phyloP scores from a whole-genome alignment of 768 basidiomycete species.

The Lentinula sp. region DNA sequence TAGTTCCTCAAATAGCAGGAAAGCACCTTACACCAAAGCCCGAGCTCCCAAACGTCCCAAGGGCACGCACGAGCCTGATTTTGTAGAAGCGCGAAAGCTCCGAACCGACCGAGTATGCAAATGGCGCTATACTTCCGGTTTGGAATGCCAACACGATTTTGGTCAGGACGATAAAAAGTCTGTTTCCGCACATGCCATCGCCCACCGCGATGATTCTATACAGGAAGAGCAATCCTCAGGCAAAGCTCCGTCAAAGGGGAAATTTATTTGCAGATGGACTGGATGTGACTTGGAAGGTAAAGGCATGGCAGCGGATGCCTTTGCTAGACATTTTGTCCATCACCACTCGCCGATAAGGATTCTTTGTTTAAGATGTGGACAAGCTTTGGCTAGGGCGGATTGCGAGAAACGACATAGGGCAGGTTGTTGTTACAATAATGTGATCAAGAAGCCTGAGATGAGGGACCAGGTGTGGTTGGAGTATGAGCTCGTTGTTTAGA shows the following conservation, averaged over 20 bases:
- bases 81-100: not conserved
- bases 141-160: not conserved
- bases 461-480: not conserved
- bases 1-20: not conserved
- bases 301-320: not conserved
- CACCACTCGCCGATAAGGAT: not conserved
- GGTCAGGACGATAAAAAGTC: not conserved
- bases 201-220: not conserved
- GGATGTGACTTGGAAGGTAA: not conserved
- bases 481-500: not conserved
- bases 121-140: not conserved
- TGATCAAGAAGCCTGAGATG: not conserved
- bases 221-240: not conserved
- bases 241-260: not conserved
- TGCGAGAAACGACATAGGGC: not conserved
- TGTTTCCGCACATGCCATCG: not conserved
- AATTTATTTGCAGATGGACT: not conserved
- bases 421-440: not conserved
- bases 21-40: not conserved
- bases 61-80: not conserved
- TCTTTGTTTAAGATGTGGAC: not conserved
- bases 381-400: not conserved
- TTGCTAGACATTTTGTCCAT: not conserved
- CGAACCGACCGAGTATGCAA: not conserved
- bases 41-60: not conserved